Base-by-base conservation (phyloP, 371 early-diverging fungal genomes). In the Lichtheimia hyalospora region DNA sequence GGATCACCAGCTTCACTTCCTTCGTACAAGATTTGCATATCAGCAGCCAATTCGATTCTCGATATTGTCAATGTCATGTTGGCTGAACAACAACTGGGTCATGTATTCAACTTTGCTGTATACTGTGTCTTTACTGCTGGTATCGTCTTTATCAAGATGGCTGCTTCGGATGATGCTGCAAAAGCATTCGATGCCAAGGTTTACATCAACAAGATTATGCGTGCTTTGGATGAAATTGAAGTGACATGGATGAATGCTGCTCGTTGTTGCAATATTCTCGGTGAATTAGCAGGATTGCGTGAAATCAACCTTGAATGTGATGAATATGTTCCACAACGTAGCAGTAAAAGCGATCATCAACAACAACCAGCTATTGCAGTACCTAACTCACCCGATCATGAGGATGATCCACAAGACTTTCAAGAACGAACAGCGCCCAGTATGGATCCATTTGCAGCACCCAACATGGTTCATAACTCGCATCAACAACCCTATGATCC, bases 1-100 rank as follows among this genome's bases (percentile, higher is more conserved):
- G 64, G 18, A 16, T n/a, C 46, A n/a, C 18, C 69, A 5, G 56
- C 64, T 0, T 67, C 80, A 3, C 57, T 77, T 28, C 79, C 81
- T 2, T 79, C 80, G 13, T 68, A 69, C 10, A 65, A 75, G 13
- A 57, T 79, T 7, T 79, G 80, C 43, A 70, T 66, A 8, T 70
- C 70, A n/a, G 74, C 73, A 1, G 80, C 80, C 2, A 66, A 63
- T 2, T 62, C 74, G 5, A 79, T 75, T 50, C 56, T 74, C 12
- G 68, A 74, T 20, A 79, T 79, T 21, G 62, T 66, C 23, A 70
- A 67, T 52, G 64, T 62, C 27, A 57, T 67, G 58, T 57, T 58
- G 5, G 57, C 27, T 4, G 54, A 67, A n/a, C 44, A 59, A 23
- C 49, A 58, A 14, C 51, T 71, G 15, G 27, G 34, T 39, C 56